These are phyloP conservation scores for Kodamaea derodonti DNA, from an alignment of 1,139 yeast species.

Conservation along the genomic window DNA sequence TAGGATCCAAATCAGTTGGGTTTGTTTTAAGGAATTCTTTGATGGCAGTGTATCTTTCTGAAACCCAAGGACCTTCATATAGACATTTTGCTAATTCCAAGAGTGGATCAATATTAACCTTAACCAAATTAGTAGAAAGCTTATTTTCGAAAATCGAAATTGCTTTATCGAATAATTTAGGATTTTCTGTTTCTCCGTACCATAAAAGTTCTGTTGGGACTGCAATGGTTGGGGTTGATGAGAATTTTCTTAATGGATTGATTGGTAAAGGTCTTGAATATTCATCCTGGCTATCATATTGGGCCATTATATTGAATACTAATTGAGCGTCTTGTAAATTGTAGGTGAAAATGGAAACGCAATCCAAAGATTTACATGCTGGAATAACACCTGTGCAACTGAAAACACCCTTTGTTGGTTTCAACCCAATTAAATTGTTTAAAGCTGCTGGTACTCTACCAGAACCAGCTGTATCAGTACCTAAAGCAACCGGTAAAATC, in stretches of 20 bases:
- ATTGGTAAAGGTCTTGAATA: slow-evolving; percentile 74
- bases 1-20: slow-evolving; percentile 78
- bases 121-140: slow-evolving; percentile 55
- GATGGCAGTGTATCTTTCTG: slow-evolving; percentile 85
- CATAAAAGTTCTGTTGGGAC: slow-evolving; percentile 71
- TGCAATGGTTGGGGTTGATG: slow-evolving; percentile 61
- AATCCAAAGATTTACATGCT: slow-evolving; percentile 93
- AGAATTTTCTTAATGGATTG: slow-evolving; percentile 59
- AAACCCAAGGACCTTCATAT: slow-evolving; percentile 99
- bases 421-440: slow-evolving; percentile 85
- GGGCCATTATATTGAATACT: slow-evolving; percentile 64
- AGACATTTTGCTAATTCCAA: slow-evolving; percentile 81
- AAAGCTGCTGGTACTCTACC: slow-evolving; percentile 98
- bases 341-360: slow-evolving; percentile 80
- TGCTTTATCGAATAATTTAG: slow-evolving; percentile 60
- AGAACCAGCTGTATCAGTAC: slow-evolving; percentile 98
- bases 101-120: slow-evolving; percentile 69
- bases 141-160: slow-evolving; percentile 49
- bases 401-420: slow-evolving; percentile 86
- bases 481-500: slow-evolving; percentile 79
- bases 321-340: slow-evolving; percentile 80
- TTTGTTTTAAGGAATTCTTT: slow-evolving; percentile 67
- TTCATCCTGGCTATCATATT: slow-evolving; percentile 72
- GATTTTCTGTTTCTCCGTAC: slow-evolving; percentile 79
- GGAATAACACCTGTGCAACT: slow-evolving; percentile 90